Conservation (phyloP, 2,329 filamentous ascomycete genomes). For the Blastomyces parvus region DNA sequence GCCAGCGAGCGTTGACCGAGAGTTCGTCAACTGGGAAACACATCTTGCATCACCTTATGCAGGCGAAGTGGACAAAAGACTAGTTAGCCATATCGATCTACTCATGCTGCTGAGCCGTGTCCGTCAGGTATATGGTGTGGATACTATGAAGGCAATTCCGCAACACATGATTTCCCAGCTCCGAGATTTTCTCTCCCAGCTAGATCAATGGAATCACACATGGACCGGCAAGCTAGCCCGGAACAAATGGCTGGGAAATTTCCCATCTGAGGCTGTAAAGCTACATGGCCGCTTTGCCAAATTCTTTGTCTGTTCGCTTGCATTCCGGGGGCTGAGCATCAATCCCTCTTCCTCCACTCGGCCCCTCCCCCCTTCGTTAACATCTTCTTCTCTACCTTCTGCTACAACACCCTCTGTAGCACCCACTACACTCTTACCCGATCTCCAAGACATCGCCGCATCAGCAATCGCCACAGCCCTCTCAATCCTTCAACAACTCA, state of each 20-base stretch:
- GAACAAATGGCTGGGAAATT: slow-evolving; percentile 36
- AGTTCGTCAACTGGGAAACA: slow-evolving; percentile 16
- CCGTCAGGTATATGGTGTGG: slow-evolving; percentile 18
- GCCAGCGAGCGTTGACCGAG: slow-evolving; percentile 9
- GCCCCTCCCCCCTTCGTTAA: background rate
- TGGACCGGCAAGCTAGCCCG: slow-evolving; percentile 22
- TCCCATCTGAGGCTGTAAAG: slow-evolving; percentile 39
- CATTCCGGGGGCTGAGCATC: slow-evolving; percentile 35
- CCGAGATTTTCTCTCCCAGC: slow-evolving; percentile 22
- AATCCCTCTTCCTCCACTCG: slow-evolving; percentile 20
- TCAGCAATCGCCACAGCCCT: slow-evolving; percentile 26
- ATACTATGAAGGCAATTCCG: slow-evolving; percentile 18
- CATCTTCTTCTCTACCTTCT: too few relatives aligned
- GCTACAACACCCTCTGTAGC: background rate
- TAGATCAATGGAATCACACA: slow-evolving; percentile 24
- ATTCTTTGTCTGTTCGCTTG: slow-evolving; percentile 40
- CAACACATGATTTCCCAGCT: slow-evolving; percentile 12
- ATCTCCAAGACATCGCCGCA: slow-evolving; percentile 10
- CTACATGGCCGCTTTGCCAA: slow-evolving; percentile 43
- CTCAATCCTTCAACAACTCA: slow-evolving; percentile 31
- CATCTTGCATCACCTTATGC: slow-evolving; percentile 38
- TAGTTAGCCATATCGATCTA: slow-evolving; percentile 14
- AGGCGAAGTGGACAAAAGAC: slow-evolving; percentile 20
- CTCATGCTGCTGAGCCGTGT: slow-evolving; percentile 12
- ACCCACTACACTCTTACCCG: slow-evolving; percentile 18